Evolutionary conservation across 2,329 filamentous ascomycete genomes (phyloP), one percentile per base, ranked within the genome.

Genomic region (Fusarium sp.): DNA sequence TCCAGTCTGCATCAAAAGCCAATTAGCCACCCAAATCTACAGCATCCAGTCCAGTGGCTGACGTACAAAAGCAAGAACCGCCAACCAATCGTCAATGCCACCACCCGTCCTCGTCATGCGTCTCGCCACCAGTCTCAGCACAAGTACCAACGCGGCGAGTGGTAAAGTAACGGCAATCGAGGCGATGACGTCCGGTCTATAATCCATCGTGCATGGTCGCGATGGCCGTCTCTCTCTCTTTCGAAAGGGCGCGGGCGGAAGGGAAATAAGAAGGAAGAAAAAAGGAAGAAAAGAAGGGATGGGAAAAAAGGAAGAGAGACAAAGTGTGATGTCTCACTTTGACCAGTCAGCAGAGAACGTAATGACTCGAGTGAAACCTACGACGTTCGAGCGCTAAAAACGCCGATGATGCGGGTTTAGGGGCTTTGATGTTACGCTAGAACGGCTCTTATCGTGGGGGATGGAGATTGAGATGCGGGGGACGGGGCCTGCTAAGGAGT

Each of bases 71-170:
- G 71, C 64, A 14, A 69, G 41, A 3, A 74, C 52, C 3, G 72
- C 67, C 22, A 74, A 40, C 27, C 57, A 59, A 61, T 74, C 72
- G 30, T 74, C 72, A 37, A 60, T 48, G 8, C 67, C 71, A 57
- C 69, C 73, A 3, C 69, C 61, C 11, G 57, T 56, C 25, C 61
- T 61, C 6, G 72, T 69, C 24, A 63, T 54, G 7, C 69, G 61
- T 62, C 72, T 57, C 11, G 71, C 57, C 29, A 69, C 3, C 3
- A 74, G 57, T 22, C 72, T 60, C 13, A 74, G 67, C 14, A 52
- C 45, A 8, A 74, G 42, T 7, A 70, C 67, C 18, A 73, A 16
- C 3, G 67, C 61, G 7, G 72, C 69, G 9, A 69, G 30, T 11
- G 66, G 66, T 13, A 70, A 25, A 13, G 71, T 74, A 16, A 72